phyloP scores from a whole-genome alignment of 139 green algal species.

The Chlamydomonas incerta region DNA sequence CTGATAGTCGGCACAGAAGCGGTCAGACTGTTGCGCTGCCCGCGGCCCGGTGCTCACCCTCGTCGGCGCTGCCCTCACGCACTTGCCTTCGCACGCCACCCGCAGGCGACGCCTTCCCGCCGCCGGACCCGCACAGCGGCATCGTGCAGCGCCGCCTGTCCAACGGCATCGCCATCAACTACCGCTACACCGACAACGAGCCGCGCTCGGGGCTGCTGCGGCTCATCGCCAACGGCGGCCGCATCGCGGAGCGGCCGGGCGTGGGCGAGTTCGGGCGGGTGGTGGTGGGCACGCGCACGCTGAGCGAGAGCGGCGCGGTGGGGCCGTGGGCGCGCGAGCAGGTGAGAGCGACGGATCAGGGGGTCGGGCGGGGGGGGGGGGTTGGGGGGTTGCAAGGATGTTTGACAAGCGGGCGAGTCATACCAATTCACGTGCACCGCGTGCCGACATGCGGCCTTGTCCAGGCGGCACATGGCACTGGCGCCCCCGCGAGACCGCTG shows the following conservation, averaged over 20 bases:
- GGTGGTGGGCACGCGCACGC: constrained; percentile 76
- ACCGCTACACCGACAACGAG: constrained; percentile 91
- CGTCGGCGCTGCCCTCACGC: background rate
- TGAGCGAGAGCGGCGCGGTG: constrained; percentile 88
- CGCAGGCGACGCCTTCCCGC: constrained; percentile 41
- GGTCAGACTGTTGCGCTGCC: too few relatives aligned
- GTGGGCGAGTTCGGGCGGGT: constrained; percentile 72
- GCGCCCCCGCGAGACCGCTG: too few relatives aligned
- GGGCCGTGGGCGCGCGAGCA: constrained; percentile 86
- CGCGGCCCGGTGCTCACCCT: too few relatives aligned
- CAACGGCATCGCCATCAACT: constrained; percentile 97
- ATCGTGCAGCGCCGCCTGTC: constrained; percentile 88
- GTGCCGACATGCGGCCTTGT: too few relatives aligned
- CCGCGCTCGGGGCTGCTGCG: constrained; percentile 89
- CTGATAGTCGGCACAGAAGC: too few relatives aligned
- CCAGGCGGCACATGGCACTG: too few relatives aligned
- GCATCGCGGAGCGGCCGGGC: constrained; percentile 64
- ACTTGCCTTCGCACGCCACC: background rate
- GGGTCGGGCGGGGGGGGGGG: background rate
- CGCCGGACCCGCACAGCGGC: constrained; percentile 64
- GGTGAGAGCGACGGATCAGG: constrained; percentile 30
- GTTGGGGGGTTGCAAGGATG: too few relatives aligned
- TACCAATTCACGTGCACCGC: too few relatives aligned
- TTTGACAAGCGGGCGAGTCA: too few relatives aligned
- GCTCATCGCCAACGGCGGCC: constrained; percentile 86